Base-by-base conservation (phyloP, 768 basidiomycete genomes). In the Glaciozyma antarctica region DNA sequence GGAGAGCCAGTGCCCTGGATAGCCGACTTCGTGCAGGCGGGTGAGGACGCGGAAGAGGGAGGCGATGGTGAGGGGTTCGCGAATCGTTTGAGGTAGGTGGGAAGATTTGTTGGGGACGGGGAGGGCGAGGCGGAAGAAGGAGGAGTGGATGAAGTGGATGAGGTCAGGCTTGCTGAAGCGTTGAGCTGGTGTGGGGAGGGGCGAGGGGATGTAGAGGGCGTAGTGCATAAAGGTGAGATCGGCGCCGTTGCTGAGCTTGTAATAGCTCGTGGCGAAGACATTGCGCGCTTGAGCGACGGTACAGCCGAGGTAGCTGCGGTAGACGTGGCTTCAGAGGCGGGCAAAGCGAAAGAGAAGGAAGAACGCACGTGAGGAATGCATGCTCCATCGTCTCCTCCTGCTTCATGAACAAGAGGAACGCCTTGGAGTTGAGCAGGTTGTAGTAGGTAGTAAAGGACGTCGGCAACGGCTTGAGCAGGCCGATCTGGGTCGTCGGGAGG, bases 1-100 rank as follows among this genome's bases (percentile, higher is more conserved):
- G n/a, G 49, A 51, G 24, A 51, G 21, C 22, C 13, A 24, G 49
- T 51, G 49, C 9, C n/a, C 21, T n/a, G 49, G 49, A 22, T 51
- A 51, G 9, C 49, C 49, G 49, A 51, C 26, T 26, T 51, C 49
- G 49, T 51, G 49, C n/a, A 60, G 61, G 43, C 26, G 49, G 38
- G n/a, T n/a, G 24, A 51, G 49, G 49, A 51, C 26, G n/a, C 49
- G 49, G 49, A 51, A 51, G 49, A 51, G 24, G 24, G 49, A 24
- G 22, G 49, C 3, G n/a, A 51, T n/a, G 49, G n/a, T 51, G 49
- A 51, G 49, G 13, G 49, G 49, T 24, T 51, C 49, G 49, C 49
- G 49, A 8, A 51, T 24, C n/a, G 49, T 51, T 24, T 51, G 49
- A 15, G 26, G 13, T 10, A 9, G 5, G n/a, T 12, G n/a, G n/a